phyloP scores from a whole-genome alignment of 495 filamentous ascomycete genomes.

The Tricharina praecox region DNA sequence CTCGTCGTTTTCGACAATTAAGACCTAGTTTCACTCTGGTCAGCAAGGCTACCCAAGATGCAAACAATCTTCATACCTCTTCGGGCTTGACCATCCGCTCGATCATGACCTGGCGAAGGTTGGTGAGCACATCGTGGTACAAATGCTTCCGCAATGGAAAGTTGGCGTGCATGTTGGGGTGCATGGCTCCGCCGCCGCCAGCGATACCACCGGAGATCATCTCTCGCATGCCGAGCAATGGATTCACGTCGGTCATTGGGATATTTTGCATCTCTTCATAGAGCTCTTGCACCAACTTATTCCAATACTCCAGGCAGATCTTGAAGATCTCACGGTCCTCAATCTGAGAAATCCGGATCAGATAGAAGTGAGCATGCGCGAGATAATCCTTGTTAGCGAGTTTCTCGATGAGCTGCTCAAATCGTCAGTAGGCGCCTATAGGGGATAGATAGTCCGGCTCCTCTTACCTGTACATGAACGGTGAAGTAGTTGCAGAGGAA shows the following conservation, averaged over 20 bases:
- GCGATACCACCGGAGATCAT: slow-evolving; percentile 35
- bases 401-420: slow-evolving; percentile 68
- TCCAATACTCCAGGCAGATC: slow-evolving; percentile 98
- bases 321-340: slow-evolving; percentile 99
- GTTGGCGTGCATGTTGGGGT: slow-evolving; percentile 63
- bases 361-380: slow-evolving; percentile 88
- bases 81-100: slow-evolving; percentile 98
- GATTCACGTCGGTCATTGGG: slow-evolving; percentile 79
- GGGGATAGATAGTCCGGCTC: neutral
- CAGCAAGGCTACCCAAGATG: too few relatives aligned
- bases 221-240: slow-evolving; percentile 56
- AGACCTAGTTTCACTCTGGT: slow-evolving; percentile 43
- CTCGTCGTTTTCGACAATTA: slow-evolving; percentile 98
- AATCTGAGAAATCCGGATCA: slow-evolving; percentile 94
- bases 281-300: slow-evolving; percentile 90
- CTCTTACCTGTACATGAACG: slow-evolving; percentile 61
- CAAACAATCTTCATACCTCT: slow-evolving; percentile 35
- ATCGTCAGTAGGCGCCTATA: neutral
- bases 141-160: slow-evolving; percentile 94
- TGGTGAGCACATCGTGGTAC: slow-evolving; percentile 82
- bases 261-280: slow-evolving; percentile 97
- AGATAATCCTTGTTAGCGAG: slow-evolving; percentile 88
- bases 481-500: slow-evolving; percentile 94
- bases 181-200: slow-evolving; percentile 60
- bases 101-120: slow-evolving; percentile 93